Evolutionary conservation across 441 rosid species (phyloP).

Genomic region (Raphanus hybrid): DNA sequence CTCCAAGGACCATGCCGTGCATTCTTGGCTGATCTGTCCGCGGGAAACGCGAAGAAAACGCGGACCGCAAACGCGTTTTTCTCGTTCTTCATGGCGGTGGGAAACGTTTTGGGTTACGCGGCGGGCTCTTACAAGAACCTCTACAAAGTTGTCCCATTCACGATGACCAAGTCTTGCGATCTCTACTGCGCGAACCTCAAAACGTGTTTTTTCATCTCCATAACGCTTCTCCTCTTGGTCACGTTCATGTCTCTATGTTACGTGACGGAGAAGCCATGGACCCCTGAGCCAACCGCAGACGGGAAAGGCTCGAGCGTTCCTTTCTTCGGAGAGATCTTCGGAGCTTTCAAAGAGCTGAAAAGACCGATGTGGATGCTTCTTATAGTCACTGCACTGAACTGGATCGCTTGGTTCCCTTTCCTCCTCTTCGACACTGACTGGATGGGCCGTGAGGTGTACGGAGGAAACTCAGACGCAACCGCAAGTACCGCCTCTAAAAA

Average conservation of each 20-base stretch:
- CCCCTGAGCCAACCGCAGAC: constrained; percentile 44
- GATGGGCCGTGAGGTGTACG: constrained; percentile 96
- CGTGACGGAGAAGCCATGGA: constrained; percentile 63
- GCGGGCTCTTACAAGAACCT: constrained; percentile 68
- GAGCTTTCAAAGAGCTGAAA: constrained; percentile 55
- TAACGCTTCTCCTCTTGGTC: constrained; percentile 54
- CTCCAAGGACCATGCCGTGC: constrained; percentile 93
- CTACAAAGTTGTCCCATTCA: constrained; percentile 64
- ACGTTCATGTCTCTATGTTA: constrained; percentile 51
- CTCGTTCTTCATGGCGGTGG: constrained; percentile 94
- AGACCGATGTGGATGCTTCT: constrained; percentile 86
- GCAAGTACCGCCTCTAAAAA: constrained; percentile 8
- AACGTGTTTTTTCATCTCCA: constrained; percentile 72
- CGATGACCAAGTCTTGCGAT: constrained; percentile 73
- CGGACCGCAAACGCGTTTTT: constrained; percentile 67
- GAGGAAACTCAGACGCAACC: constrained; percentile 55
- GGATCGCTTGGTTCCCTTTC: constrained; percentile 96
- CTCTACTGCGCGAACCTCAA: constrained; percentile 91
- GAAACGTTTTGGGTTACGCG: constrained; percentile 81
- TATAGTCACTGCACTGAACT: constrained; percentile 79
- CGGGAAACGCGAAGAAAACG: constrained; percentile 53
- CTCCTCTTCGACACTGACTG: constrained; percentile 89
- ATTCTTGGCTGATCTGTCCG: constrained; percentile 80
- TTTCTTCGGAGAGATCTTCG: constrained; percentile 54
- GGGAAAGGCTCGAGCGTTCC: constrained; percentile 36